phyloP scores from a whole-genome alignment of 306 rosid species.

The Cercis canadensis region DNA sequence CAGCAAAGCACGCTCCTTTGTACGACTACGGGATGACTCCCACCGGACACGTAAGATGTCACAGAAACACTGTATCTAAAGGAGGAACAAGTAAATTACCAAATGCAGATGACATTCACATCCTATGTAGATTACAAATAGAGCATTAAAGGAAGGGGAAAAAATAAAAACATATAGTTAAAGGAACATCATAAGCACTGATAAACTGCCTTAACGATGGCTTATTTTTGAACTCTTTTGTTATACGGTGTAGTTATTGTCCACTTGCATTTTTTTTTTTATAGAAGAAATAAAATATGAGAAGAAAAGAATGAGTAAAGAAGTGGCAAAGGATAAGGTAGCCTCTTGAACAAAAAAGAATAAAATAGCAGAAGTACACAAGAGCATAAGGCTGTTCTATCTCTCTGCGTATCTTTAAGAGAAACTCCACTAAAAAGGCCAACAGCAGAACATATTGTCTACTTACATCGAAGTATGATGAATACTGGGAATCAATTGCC shows the following conservation, averaged over 20 bases:
- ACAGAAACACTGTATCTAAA: slow-evolving; percentile 67
- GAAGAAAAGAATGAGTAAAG: too few species aligned
- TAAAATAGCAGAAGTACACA: too few species aligned
- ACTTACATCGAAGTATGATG: slow-evolving; percentile 70
- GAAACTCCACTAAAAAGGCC: too few species aligned
- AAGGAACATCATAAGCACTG: slow-evolving; percentile 16
- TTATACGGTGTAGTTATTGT: slow-evolving; percentile 23
- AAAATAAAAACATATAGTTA: too few species aligned
- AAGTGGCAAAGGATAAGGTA: too few species aligned
- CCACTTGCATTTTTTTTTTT: not conserved
- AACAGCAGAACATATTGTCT: not conserved
- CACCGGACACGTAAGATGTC: slow-evolving; percentile 83
- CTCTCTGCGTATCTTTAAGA: too few species aligned
- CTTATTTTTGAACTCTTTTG: too few species aligned
- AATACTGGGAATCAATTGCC: slow-evolving; percentile 83
- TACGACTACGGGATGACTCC: slow-evolving; percentile 91
- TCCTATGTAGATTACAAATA: slow-evolving; percentile 14
- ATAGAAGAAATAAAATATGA: too few species aligned
- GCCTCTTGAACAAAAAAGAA: not conserved
- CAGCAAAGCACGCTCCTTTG: slow-evolving; percentile 85
- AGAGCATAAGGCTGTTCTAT: too few species aligned
- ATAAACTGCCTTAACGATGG: not conserved
- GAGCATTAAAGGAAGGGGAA: not conserved
- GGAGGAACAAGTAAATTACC: slow-evolving; percentile 27
- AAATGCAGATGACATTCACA: slow-evolving; percentile 12